Conservation (phyloP, 805 yeast species). For the Komagataella mondaviorum region DNA sequence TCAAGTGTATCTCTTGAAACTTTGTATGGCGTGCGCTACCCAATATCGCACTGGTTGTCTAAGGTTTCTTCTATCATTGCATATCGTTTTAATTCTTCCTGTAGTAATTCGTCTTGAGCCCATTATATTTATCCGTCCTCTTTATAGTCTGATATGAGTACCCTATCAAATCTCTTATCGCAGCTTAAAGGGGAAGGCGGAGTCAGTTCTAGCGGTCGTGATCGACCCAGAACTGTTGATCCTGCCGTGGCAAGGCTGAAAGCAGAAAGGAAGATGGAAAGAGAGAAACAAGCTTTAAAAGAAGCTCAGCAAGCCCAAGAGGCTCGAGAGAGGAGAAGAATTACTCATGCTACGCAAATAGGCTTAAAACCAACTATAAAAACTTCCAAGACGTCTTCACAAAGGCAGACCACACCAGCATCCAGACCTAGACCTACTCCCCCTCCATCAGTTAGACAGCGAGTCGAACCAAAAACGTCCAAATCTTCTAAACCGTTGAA, state of each 20-base stretch:
- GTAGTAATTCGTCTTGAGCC: background rate
- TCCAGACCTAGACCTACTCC: background rate
- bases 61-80: background rate
- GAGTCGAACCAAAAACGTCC: background rate
- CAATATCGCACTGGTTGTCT: background rate
- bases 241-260: constrained; percentile 63
- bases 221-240: constrained; percentile 22
- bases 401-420: background rate
- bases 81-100: too few species aligned
- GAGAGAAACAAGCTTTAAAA: constrained; percentile 25
- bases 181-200: constrained; percentile 14
- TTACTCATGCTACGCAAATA: background rate
- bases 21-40: background rate
- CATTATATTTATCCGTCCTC: background rate
- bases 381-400: background rate
- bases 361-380: background rate
- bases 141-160: constrained; percentile 5
- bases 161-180: constrained; percentile 13
- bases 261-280: constrained; percentile 49
- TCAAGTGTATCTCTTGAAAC: background rate
- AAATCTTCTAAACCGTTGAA: constrained; percentile 30
- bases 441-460: background rate
- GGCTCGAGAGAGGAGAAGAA: background rate
- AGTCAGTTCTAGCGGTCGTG: background rate
- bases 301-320: constrained; percentile 8